Evolutionary conservation across 768 basidiomycete species (phyloP), one percentile per base, ranked within the genome.

Genomic region (Tricholoma terreum): DNA sequence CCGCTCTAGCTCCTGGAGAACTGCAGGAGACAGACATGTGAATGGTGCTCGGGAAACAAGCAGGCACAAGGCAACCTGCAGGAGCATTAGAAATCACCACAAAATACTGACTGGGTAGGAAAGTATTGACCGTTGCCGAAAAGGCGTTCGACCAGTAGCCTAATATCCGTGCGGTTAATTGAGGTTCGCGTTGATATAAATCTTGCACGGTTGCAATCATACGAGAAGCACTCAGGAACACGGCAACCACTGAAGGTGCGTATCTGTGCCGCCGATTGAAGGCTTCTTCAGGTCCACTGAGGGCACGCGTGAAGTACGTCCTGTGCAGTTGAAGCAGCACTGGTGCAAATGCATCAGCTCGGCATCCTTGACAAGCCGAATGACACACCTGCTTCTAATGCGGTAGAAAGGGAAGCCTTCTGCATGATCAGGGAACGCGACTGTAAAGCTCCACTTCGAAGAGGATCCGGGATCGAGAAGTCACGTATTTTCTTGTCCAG

Each of bases 211-310:
- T 80, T 57, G 82, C 82, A 48, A 89, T 83, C 74, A 89, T 83
- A 35, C 81, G 78, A 53, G 80, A 80, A 19, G 85, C 84, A 58
- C 84, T 81, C 17, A 83, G 75, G 72, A 85, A 86, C 11, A 85
- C 82, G 30, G 87, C 86, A 11, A 88, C 81, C 10, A 86, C 84
- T 7, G 86, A 88, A 4, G 86, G 85, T 6, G 87, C 86, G 61
- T 84, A 86, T 66, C 77, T 80, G 72, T 87, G 84, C 53, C 73
- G 75, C 57, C 83, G 75, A 55, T 85, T 84, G 67, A 87, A 84
- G 1, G 81, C 77, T 58, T 79, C 76, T 64, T 85, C 84, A 34
- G 78, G 80, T 6, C 76, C 74, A 57, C 80, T 84, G 35, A 88
- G 71, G 19, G 85, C 85, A 51, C 80, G 79, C 19, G 84, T 84